A percentile compares a stretch with the other conserved stretches of the same genome.
phyloP scores from a whole-genome alignment of 1,284 basidiomycete species.

The Trichosporon coremiiforme region DNA sequence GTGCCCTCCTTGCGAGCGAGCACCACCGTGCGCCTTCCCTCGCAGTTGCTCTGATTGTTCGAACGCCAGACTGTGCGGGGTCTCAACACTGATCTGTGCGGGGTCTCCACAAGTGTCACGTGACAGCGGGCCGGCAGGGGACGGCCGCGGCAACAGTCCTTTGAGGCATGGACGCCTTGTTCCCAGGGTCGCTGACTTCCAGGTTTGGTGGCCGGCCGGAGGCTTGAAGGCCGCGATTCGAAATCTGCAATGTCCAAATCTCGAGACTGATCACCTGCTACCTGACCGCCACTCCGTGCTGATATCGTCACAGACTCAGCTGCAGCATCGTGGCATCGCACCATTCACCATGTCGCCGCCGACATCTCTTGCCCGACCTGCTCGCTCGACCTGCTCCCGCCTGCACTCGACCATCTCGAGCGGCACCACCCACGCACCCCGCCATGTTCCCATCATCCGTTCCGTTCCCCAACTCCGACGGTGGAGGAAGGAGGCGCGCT shows the following conservation, averaged over 20 bases:
- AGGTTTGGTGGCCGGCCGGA: not conserved
- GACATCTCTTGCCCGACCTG: not conserved
- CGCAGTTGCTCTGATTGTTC: not conserved
- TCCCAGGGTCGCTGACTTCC: not conserved
- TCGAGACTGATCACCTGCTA: conserved; percentile 8
- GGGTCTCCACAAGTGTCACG: conserved; percentile 4
- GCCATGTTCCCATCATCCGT: conserved; percentile 70
- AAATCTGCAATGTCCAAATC: conserved; percentile 15
- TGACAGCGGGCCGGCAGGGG: not conserved
- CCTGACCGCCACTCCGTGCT: not conserved
- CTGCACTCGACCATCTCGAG: conserved; percentile 18
- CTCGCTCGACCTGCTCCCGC: conserved; percentile 13
- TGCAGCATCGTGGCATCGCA: not conserved
- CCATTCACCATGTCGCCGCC: conserved; percentile 16
- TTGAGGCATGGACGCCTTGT: not conserved
- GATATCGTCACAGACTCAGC: not conserved
- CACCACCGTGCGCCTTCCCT: not conserved
- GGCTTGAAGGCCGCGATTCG: conserved; percentile 14
- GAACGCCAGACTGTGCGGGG: not conserved
- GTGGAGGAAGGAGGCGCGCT: conserved; percentile 73
- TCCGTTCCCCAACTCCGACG: conserved; percentile 69
- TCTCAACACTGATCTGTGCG: not conserved
- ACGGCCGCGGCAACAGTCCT: not conserved
- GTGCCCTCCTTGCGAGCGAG: not conserved
- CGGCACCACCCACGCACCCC: conserved; percentile 16